A percentile compares a stretch with the other conserved stretches of the same genome.
phyloP scores from a whole-genome alignment of 176 grass and related monocot species.

The Bonia amplexicaulis region DNA sequence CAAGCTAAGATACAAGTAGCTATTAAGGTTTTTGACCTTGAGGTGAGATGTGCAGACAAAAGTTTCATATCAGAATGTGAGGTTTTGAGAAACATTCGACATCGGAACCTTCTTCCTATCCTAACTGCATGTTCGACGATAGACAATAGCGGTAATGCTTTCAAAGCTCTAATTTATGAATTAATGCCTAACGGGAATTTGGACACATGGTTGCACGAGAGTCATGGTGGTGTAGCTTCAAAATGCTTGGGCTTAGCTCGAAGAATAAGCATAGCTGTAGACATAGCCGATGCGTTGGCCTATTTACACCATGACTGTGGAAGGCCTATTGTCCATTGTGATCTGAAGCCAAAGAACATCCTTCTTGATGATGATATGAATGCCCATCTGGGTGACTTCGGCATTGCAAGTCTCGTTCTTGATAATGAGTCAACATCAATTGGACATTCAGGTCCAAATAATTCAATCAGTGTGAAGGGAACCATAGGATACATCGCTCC shows the following conservation, averaged over 20 bases:
- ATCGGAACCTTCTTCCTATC: slow-evolving; percentile 44
- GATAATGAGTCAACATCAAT: background rate
- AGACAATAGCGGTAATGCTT: slow-evolving; percentile 19
- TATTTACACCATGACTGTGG: slow-evolving; percentile 35
- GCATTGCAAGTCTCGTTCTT: slow-evolving; percentile 26
- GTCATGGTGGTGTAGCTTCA: background rate
- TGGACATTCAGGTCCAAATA: background rate
- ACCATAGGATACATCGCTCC: slow-evolving; percentile 45
- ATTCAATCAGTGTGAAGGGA: slow-evolving; percentile 13
- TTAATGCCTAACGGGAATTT: slow-evolving; percentile 56
- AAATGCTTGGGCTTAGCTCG: slow-evolving; percentile 28
- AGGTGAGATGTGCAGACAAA: no score
- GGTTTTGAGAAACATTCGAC: slow-evolving; percentile 31
- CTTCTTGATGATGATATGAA: slow-evolving; percentile 43
- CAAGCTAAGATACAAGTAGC: no score
- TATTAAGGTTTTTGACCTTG: no score
- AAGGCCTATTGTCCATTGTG: slow-evolving; percentile 29
- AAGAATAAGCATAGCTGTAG: background rate
- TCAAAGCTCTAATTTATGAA: slow-evolving; percentile 49
- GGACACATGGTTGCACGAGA: slow-evolving; percentile 38
- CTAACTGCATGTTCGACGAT: no score
- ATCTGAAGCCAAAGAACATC: slow-evolving; percentile 40
- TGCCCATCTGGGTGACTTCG: slow-evolving; percentile 49
- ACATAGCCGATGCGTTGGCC: slow-evolving; percentile 32
- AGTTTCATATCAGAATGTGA: no score